These are phyloP conservation scores for Pichia sp. DNA, from an alignment of 1,139 yeast species.

Conservation along the genomic window DNA sequence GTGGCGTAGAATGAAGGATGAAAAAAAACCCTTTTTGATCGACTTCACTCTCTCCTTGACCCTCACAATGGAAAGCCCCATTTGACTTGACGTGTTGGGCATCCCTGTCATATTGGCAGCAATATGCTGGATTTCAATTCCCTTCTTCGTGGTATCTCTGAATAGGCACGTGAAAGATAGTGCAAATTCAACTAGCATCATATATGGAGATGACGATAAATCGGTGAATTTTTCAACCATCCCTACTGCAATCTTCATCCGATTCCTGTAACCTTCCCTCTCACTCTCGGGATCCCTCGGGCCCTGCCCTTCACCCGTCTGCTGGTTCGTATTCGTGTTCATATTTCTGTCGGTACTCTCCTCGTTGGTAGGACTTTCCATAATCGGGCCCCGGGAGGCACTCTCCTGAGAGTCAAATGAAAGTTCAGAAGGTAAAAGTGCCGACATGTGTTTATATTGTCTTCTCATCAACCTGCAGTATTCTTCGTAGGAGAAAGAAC, in stretches of 20 bases:
- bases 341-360: background rate
- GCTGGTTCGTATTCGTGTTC: background rate
- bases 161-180: background rate
- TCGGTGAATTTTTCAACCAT: background rate
- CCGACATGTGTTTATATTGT: background rate
- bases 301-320: background rate
- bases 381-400: background rate
- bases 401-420: background rate
- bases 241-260: background rate
- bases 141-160: background rate
- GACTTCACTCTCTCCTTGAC: conserved; percentile 1
- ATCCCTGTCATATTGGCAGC: background rate
- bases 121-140: background rate
- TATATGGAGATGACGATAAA: background rate
- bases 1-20: background rate
- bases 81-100: background rate
- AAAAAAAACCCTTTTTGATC: background rate
- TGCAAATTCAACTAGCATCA: background rate
- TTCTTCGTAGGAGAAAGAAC: background rate
- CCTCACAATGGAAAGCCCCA: background rate
- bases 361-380: background rate
- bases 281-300: background rate
- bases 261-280: background rate
- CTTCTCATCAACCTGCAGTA: background rate
- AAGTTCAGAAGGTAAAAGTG: background rate